These are phyloP conservation scores for Pichia nanzhaoensis DNA, from an alignment of 805 yeast species.

Conservation along the genomic window DNA sequence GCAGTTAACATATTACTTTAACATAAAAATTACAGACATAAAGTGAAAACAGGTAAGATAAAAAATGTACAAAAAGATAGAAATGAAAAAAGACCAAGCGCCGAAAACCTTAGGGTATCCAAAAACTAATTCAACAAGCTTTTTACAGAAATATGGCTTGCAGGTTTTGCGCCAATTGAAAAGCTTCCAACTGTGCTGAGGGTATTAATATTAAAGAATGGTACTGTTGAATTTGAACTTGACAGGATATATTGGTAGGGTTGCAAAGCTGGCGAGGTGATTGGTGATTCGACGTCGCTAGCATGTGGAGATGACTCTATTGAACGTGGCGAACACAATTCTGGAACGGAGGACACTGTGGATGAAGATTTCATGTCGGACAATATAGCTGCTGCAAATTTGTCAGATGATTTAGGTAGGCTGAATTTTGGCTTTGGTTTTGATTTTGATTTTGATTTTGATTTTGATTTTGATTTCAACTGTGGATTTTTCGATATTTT, in stretches of 20 bases:
- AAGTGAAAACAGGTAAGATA: neutral
- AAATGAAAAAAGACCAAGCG: neutral
- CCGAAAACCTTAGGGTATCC: neutral
- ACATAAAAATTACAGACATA: no score
- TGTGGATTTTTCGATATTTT: constrained; percentile 10
- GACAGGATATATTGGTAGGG: constrained; percentile 11
- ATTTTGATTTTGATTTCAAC: constrained; percentile 3
- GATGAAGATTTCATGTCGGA: constrained; percentile 11
- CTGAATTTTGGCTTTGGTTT: constrained; percentile 6
- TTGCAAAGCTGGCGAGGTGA: constrained; percentile 23
- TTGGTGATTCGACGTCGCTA: constrained; percentile 21
- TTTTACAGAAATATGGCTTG: constrained; percentile 20
- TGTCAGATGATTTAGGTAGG: constrained; percentile 2
- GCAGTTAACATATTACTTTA: no score
- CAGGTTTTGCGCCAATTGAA: constrained; percentile 7
- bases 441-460: constrained; percentile 8
- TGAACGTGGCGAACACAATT: constrained; percentile 11
- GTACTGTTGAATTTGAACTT: neutral
- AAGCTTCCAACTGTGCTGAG: no score
- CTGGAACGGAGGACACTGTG: constrained; percentile 9
- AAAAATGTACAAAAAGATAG: neutral
- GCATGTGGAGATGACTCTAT: constrained; percentile 7
- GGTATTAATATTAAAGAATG: constrained; percentile 5
- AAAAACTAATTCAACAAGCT: constrained; percentile 22
- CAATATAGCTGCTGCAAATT: constrained; percentile 6